Base-by-base conservation (phyloP, 2,329 filamentous ascomycete genomes). In the Alternaria tenuissima region DNA sequence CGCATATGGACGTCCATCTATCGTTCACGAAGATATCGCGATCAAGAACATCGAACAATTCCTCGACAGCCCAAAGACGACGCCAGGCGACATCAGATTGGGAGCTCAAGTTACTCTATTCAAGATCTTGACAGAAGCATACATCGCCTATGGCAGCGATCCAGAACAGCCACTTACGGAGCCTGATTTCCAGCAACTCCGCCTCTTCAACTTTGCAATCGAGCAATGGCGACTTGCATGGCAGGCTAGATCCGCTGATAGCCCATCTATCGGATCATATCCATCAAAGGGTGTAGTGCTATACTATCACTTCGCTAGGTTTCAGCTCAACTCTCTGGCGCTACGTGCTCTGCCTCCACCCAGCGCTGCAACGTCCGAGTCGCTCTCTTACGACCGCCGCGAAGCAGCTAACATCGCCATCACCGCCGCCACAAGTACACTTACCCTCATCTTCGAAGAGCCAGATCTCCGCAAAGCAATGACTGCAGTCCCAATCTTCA, bases 221-320 rank as follows among this genome's bases (percentile, higher is more conserved):
- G 80, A 81, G 32, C 76, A 80, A 54, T 81, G 79, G 79, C 72
- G 79, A 7, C 72, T 79, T 51, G 69, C 68, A 8, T 81, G 78
- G 79, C 75, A 79, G 60, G 63, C 71, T 22, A 64, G 73, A 34
- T 76, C 73, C 2, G 68, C 65, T 5, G 71, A 75, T 34, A 74
- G 67, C 42, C 56, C 64, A n/a, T 49, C 57, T 14, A 74, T 76
- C 22, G 70, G 71, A 4, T 75, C 73, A 5, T 76, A 75, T 42
- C 82, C 82, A 2, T 82, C 81, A 5, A 84, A 84, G 65, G 83
- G 82, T 4, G 81, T 85, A 9, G 80, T 84, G 1, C 71, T 86
- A 5, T 84, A 86, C 67, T 85, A 84, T 65, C 81, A 85, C 65
- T 85, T 86, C 62, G 83, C 82, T n/a, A 82, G 82, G 52, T 83